These are phyloP conservation scores for Aquilaria yunnanensis DNA, from an alignment of 345 rosid species.

Conservation along the genomic window DNA sequence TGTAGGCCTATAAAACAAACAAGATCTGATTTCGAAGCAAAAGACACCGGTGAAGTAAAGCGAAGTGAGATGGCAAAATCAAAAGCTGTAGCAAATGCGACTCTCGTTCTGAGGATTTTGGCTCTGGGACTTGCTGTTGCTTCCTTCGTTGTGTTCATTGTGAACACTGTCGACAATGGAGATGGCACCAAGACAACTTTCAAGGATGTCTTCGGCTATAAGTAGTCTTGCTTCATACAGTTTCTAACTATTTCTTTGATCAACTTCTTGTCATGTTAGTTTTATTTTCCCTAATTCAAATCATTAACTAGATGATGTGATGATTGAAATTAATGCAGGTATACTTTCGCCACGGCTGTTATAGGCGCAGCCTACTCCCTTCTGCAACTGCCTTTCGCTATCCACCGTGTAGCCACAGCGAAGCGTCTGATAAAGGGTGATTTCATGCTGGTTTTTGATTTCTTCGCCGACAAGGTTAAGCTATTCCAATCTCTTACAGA, in stretches of 20 bases:
- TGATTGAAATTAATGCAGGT: slow-evolving; percentile 11
- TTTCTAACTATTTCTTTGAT: too few species aligned
- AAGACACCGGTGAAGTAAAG: too few species aligned
- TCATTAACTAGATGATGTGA: too few species aligned
- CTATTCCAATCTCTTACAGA: too few species aligned
- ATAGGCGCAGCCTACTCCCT: slow-evolving; percentile 20
- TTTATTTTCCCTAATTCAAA: too few species aligned
- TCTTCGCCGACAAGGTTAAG: slow-evolving; percentile 27
- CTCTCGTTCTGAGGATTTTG: slow-evolving; percentile 26
- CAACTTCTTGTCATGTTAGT: too few species aligned
- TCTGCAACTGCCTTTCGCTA: slow-evolving; percentile 24
- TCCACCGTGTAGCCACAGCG: slow-evolving; percentile 12
- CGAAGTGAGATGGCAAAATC: not conserved
- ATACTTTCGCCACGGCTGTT: slow-evolving; percentile 13
- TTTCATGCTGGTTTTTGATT: slow-evolving; percentile 22
- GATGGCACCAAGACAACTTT: slow-evolving; percentile 18
- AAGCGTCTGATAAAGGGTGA: slow-evolving; percentile 19
- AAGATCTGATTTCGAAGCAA: too few species aligned
- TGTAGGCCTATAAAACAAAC: too few species aligned
- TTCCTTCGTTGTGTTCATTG: slow-evolving; percentile 2
- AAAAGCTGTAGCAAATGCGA: slow-evolving; percentile 11
- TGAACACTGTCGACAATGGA: slow-evolving; percentile 8
- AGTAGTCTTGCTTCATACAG: slow-evolving; percentile 7
- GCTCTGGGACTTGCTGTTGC: slow-evolving; percentile 14
- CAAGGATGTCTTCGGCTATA: slow-evolving; percentile 25